Evolutionary conservation across 176 grass and related monocot genomes (phyloP).

Genomic region (Oryza coarctata): DNA sequence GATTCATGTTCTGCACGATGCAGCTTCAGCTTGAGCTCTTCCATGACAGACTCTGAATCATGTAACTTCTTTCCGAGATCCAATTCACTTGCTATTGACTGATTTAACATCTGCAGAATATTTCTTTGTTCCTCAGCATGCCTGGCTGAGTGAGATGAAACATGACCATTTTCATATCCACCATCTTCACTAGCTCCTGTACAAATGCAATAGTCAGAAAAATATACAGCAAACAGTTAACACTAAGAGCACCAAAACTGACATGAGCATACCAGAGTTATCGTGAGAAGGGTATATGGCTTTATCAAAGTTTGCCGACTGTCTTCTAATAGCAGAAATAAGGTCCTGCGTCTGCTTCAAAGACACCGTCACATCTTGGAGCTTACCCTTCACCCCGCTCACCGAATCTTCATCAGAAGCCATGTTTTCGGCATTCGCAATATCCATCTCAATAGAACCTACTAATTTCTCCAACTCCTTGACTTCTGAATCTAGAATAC

Average conservation of each 20-base stretch:
- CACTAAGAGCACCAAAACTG: not conserved
- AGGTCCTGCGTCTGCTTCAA: constrained; percentile 50
- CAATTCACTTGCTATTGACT: constrained; percentile 67
- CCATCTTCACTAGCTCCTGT: constrained; percentile 39
- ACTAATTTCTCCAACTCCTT: constrained; percentile 59
- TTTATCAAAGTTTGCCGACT: constrained; percentile 43
- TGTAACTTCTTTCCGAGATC: constrained; percentile 57
- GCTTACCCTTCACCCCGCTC: constrained; percentile 26
- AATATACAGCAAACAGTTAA: not conserved
- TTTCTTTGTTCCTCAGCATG: constrained; percentile 51
- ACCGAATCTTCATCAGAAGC: constrained; percentile 22
- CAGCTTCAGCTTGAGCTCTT: constrained; percentile 55
- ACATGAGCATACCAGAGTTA: constrained; percentile 44
- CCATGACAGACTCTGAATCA: constrained; percentile 41
- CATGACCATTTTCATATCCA: constrained; percentile 44
- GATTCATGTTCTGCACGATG: constrained; percentile 45
- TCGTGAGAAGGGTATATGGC: constrained; percentile 30
- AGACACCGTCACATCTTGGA: constrained; percentile 34
- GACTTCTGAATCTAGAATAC: constrained; percentile 55
- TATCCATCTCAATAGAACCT: constrained; percentile 40
- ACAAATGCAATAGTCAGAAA: constrained; percentile 14
- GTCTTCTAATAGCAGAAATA: constrained; percentile 40
- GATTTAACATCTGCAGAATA: constrained; percentile 66
- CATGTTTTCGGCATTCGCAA: constrained; percentile 24
- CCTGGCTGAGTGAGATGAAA: constrained; percentile 33